Evolutionary conservation across 345 rosid species (phyloP).

Genomic region (Syzygium grande): DNA sequence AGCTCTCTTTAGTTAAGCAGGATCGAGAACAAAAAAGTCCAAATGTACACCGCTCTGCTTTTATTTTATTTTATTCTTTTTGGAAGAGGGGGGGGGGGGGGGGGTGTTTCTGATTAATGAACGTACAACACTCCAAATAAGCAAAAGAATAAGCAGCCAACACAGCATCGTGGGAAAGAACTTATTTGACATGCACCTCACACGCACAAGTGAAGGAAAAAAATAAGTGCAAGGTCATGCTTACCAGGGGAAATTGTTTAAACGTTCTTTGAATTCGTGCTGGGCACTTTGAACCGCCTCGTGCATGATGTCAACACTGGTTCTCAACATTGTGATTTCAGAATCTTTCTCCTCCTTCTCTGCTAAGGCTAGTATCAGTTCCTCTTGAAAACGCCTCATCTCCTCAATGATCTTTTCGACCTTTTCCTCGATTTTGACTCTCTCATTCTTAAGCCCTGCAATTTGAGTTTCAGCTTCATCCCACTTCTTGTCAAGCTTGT

Average conservation of each 20-base stretch:
- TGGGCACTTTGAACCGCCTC: not conserved
- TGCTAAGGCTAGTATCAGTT: not conserved
- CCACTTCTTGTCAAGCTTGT: slow-evolving; percentile 3
- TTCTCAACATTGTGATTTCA: not conserved
- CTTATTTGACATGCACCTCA: not conserved
- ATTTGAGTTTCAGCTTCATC: not conserved
- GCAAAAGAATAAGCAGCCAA: not conserved
- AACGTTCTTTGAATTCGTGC: not conserved
- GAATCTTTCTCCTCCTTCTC: slow-evolving; percentile 2
- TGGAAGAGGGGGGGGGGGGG: not conserved
- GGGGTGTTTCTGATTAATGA: not conserved
- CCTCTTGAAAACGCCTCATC: slow-evolving; percentile 6
- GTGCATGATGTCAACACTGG: not conserved
- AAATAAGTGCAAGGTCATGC: not conserved
- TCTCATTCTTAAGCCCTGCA: not conserved
- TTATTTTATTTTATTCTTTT: not conserved
- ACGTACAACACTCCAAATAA: not conserved
- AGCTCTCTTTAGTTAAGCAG: not conserved
- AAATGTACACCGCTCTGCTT: not conserved
- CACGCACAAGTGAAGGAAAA: not conserved
- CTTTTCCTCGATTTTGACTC: not conserved
- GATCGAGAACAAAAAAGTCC: not conserved
- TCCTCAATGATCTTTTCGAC: not conserved
- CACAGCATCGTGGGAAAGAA: not conserved
- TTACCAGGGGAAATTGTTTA: not conserved